These are phyloP conservation scores for Diaporthe eres DNA, from an alignment of 2,329 filamentous ascomycete genomes.

Conservation along the genomic window DNA sequence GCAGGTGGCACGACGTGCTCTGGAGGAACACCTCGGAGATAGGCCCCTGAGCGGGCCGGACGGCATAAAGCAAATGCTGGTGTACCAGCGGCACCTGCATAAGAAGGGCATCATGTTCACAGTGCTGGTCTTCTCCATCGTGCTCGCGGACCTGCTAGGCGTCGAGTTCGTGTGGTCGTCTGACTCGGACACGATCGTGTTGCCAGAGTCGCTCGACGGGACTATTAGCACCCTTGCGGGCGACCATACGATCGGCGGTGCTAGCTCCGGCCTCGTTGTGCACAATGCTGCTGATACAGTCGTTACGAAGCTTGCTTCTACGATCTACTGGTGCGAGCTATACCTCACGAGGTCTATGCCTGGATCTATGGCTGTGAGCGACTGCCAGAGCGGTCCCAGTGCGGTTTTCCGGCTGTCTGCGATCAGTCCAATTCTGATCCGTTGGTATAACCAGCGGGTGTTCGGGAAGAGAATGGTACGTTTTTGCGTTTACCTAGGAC, in stretches of 20 bases:
- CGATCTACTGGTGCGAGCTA: constrained; percentile 53
- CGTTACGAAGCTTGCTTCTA: constrained; percentile 50
- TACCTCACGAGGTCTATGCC: constrained; percentile 51
- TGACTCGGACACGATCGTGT: constrained; percentile 54
- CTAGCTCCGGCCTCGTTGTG: constrained; percentile 51
- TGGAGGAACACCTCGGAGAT: constrained; percentile 20
- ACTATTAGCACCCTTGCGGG: constrained; percentile 50
- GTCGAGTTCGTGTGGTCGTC: constrained; percentile 55
- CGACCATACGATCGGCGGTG: constrained; percentile 51
- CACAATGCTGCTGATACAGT: constrained; percentile 51
- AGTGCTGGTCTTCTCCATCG: constrained; percentile 51
- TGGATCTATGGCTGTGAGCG: constrained; percentile 45
- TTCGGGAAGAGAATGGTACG: constrained; percentile 50
- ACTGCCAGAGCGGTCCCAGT: constrained; percentile 55
- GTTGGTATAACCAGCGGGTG: constrained; percentile 54
- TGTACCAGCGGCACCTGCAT: constrained; percentile 54
- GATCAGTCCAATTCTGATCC: constrained; percentile 49
- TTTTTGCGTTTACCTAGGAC: neutral
- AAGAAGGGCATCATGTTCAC: constrained; percentile 58
- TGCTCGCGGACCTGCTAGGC: constrained; percentile 49
- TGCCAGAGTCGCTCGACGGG: constrained; percentile 47
- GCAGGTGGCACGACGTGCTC: constrained; percentile 22
- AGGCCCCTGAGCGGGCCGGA: constrained; percentile 8
- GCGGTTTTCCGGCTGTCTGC: constrained; percentile 52
- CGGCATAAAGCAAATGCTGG: constrained; percentile 43